Percentiles rank a stretch among this genome's conserved stretches.
Evolutionary conservation across 306 rosid species (phyloP).

Genomic region (Notholithocarpus densiflorus): DNA sequence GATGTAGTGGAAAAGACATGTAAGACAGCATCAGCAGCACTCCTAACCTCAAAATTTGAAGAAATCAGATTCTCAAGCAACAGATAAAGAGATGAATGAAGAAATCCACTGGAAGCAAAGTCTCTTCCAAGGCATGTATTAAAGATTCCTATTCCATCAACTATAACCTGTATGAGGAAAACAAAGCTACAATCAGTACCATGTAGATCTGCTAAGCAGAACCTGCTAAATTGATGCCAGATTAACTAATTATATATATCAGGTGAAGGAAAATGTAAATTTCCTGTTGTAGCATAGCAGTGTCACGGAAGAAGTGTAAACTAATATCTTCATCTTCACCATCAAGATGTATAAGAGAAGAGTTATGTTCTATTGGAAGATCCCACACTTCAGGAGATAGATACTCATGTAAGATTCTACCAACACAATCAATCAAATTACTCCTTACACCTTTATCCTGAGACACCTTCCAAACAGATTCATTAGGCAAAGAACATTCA

Average conservation of each 20-base stretch:
- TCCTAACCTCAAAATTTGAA: constrained; percentile 62
- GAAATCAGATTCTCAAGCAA: constrained; percentile 89
- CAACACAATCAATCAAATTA: constrained; percentile 70
- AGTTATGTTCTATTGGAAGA: constrained; percentile 50
- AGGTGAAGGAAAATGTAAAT: constrained; percentile 31
- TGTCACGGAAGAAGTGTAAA: constrained; percentile 63
- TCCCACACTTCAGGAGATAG: constrained; percentile 86
- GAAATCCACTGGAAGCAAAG: constrained; percentile 78
- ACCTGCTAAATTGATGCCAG: constrained; percentile 14
- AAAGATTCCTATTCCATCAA: constrained; percentile 86
- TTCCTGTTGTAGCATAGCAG: constrained; percentile 83
- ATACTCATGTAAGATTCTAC: constrained; percentile 82
- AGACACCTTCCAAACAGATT: constrained; percentile 59
- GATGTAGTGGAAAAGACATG: constrained; percentile 58
- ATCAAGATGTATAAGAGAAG: constrained; percentile 36
- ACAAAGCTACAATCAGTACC: constrained; percentile 28
- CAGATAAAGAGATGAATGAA: constrained; percentile 86
- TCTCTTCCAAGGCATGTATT: constrained; percentile 73
- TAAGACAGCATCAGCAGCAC: constrained; percentile 71
- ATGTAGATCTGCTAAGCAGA: constrained; percentile 11
- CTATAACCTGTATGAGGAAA: constrained; percentile 70
- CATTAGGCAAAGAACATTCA: constrained; percentile 21
- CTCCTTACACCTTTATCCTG: constrained; percentile 48
- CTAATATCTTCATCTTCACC: constrained; percentile 55
- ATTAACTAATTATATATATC: constrained; percentile 17